Evolutionary conservation across 108 stramenopile species (phyloP).

Genomic region (Nitzschia inconspicua): DNA sequence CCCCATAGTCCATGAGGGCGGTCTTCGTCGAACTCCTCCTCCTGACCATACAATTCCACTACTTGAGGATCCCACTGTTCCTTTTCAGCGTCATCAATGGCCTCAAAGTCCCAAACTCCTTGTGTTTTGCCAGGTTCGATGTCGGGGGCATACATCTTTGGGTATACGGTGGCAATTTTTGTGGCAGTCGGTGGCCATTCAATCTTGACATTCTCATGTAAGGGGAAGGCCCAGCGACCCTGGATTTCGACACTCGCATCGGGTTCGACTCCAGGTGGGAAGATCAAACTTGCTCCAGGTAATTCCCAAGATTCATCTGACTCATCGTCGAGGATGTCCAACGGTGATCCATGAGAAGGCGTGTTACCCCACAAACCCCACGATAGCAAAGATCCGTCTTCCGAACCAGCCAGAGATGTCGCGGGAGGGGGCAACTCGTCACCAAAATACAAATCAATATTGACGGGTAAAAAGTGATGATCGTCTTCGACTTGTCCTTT

Average conservation of each 20-base stretch:
- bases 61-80: neutral
- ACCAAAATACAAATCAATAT: slow-evolving; percentile 7
- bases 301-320: too few species aligned
- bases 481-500: neutral
- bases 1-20: slow-evolving; percentile 13
- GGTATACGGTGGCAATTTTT: slow-evolving; percentile 5
- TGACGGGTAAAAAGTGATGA: slow-evolving; percentile 5
- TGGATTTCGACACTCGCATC: neutral
- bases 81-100: neutral
- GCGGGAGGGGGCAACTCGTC: neutral
- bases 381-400: neutral
- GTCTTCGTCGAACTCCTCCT: neutral
- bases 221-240: slow-evolving; percentile 3
- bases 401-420: neutral
- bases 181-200: slow-evolving; percentile 9
- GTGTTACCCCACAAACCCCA: too few species aligned
- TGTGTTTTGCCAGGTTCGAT: neutral
- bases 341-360: slow-evolving; percentile 3
- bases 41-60: neutral
- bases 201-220: slow-evolving; percentile 1
- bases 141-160: neutral
- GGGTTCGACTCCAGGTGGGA: slow-evolving; percentile 11
- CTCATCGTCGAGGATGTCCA: slow-evolving; percentile 1
- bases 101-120: neutral
- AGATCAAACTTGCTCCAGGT: slow-evolving; percentile 9